These are phyloP conservation scores for Salvia sclarea DNA, from an alignment of 305 asterid species.

Conservation along the genomic window DNA sequence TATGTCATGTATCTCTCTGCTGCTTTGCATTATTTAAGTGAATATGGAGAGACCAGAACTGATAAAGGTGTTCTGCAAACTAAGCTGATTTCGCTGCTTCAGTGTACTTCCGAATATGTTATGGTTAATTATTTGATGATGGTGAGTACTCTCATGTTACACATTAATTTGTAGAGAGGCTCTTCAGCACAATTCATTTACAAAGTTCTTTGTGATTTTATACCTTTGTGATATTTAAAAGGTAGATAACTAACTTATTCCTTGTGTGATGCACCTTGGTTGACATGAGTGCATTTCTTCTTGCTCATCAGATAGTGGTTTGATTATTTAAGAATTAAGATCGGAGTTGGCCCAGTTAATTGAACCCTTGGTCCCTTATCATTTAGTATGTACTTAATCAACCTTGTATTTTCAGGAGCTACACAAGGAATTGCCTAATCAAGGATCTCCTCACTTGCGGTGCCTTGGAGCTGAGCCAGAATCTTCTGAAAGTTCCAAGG, in stretches of 20 bases:
- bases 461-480: conserved; percentile 55
- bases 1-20: not conserved
- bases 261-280: not conserved
- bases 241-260: not conserved
- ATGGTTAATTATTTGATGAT: not conserved
- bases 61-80: not conserved
- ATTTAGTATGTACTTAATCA: not conserved
- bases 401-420: conserved; percentile 42
- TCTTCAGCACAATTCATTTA: not conserved
- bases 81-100: not conserved
- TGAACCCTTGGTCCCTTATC: not conserved
- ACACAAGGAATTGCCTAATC: conserved; percentile 35
- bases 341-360: not conserved
- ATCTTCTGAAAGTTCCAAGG: conserved; percentile 63
- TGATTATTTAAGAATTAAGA: not conserved
- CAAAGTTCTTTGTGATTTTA: not conserved
- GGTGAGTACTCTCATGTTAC: not conserved
- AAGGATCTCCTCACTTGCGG: conserved; percentile 38
- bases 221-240: not conserved
- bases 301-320: not conserved
- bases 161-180: not conserved
- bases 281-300: not conserved
- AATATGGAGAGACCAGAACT: not conserved
- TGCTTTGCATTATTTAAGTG: not conserved
- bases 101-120: not conserved